phyloP scores from a whole-genome alignment of 371 early-diverging fungal species.

The Mycotypha africana region DNA sequence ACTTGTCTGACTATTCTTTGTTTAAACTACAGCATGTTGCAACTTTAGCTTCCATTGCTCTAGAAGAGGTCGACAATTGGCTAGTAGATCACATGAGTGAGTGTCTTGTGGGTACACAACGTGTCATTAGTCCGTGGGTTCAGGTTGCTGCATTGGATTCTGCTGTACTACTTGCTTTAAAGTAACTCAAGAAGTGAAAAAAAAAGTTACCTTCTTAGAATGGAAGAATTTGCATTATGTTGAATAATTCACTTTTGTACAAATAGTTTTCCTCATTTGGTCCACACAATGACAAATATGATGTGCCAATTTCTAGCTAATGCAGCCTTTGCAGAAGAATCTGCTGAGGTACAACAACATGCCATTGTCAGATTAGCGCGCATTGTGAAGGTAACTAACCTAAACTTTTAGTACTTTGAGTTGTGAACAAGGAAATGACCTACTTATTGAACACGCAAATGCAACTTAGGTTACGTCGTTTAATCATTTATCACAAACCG shows the following conservation, averaged over 20 bases:
- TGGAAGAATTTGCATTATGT: no score
- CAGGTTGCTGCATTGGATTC: conserved; percentile 57
- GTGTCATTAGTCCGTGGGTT: conserved; percentile 47
- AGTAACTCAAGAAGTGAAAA: no score
- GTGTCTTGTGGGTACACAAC: conserved; percentile 48
- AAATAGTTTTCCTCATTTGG: conserved; percentile 51
- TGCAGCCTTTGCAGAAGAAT: conserved; percentile 47
- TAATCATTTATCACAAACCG: conserved; percentile 36
- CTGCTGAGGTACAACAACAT: conserved; percentile 41
- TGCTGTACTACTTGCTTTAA: conserved; percentile 52
- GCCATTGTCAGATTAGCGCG: conserved; percentile 54
- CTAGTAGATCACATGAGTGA: conserved; percentile 50
- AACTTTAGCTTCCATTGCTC: conserved; percentile 45
- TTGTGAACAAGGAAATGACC: no score
- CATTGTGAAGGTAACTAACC: no score
- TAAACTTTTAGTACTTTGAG: no score
- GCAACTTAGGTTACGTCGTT: conserved; percentile 33
- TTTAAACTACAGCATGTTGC: conserved; percentile 52
- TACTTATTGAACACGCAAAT: no score
- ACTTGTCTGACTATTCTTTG: background rate
- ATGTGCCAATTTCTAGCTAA: conserved; percentile 57
- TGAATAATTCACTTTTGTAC: no score
- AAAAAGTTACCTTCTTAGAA: no score
- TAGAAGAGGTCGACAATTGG: conserved; percentile 59
- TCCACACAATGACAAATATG: conserved; percentile 44